Evolutionary conservation across 495 filamentous ascomycete species (phyloP).

Genomic region (Rostrohypoxylon terebratum): DNA sequence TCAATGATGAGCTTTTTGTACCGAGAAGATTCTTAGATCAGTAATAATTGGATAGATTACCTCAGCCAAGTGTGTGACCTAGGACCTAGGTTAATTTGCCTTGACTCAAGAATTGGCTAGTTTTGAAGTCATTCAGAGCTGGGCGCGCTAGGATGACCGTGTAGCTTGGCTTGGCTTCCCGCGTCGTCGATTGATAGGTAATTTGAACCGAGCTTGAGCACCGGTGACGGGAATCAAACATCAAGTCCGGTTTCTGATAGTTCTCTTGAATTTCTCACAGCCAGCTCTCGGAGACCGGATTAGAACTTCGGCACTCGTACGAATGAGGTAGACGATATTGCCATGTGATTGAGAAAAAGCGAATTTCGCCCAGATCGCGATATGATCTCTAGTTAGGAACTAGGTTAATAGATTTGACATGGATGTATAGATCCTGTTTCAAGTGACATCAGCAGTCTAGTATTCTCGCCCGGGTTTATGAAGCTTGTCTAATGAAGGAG

Average conservation of each 20-base stretch:
- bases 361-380: slow-evolving; percentile 34
- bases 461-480: slow-evolving; percentile 10
- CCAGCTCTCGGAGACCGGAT: background rate
- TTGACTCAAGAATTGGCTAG: background rate
- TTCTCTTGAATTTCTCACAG: background rate
- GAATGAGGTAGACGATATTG: background rate
- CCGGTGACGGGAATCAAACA: slow-evolving; percentile 1
- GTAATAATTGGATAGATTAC: background rate
- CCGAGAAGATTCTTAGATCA: background rate
- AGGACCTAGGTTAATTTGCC: too few species aligned
- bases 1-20: background rate
- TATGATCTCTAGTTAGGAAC: background rate
- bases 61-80: slow-evolving; percentile 22
- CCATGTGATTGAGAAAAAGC: slow-evolving; percentile 21
- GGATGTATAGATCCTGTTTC: slow-evolving; percentile 5
- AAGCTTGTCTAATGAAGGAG: slow-evolving; percentile 18
- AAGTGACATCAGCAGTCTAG: slow-evolving; percentile 19
- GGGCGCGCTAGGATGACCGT: slow-evolving; percentile 2
- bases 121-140: slow-evolving; percentile 10
- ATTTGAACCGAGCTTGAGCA: background rate
- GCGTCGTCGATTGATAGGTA: slow-evolving; percentile 2
- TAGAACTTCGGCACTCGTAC: slow-evolving; percentile 2
- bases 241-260: background rate
- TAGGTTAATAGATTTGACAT: background rate
- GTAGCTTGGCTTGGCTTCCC: slow-evolving; percentile 19